Percentiles rank a stretch among this genome's conserved stretches.
Evolutionary conservation across 2,329 filamentous ascomycete genomes (phyloP).

Genomic region (Pseudogymnoascus pannorum): DNA sequence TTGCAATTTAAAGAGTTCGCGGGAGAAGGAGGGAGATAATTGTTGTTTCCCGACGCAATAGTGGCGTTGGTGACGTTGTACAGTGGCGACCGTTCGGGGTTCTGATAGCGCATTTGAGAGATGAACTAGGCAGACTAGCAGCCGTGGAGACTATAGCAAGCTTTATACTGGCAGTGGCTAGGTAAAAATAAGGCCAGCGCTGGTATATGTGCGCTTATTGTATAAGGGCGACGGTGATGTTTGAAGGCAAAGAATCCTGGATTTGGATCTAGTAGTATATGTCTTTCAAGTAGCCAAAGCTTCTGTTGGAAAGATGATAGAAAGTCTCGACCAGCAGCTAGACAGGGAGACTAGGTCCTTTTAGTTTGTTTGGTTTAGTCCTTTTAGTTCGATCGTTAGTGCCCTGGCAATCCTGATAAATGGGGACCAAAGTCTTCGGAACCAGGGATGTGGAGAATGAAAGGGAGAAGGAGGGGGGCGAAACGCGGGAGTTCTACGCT

Average conservation of each 20-base stretch:
- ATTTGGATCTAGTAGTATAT: background rate
- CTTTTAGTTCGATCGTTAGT: background rate
- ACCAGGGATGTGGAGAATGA: constrained; percentile 1
- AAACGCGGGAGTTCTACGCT: background rate
- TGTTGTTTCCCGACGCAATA: background rate
- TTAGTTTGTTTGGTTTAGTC: background rate
- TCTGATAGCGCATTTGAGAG: background rate
- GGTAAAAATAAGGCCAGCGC: background rate
- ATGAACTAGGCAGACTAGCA: background rate
- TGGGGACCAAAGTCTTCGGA: background rate
- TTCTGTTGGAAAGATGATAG: background rate
- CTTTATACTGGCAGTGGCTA: background rate
- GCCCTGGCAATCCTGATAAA: background rate
- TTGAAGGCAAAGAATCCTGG: background rate
- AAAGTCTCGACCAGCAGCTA: background rate
- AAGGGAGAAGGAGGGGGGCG: background rate
- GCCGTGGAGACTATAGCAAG: background rate
- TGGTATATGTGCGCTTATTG: background rate
- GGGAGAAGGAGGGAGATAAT: background rate
- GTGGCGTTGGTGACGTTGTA: background rate
- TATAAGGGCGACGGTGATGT: background rate
- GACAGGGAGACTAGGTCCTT: background rate
- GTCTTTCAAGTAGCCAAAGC: background rate
- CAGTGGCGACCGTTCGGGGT: background rate
- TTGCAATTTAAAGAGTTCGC: background rate